These are phyloP conservation scores for Eimeria acervulina DNA, from an alignment of 169 alveolate genomes.

Conservation along the genomic window DNA sequence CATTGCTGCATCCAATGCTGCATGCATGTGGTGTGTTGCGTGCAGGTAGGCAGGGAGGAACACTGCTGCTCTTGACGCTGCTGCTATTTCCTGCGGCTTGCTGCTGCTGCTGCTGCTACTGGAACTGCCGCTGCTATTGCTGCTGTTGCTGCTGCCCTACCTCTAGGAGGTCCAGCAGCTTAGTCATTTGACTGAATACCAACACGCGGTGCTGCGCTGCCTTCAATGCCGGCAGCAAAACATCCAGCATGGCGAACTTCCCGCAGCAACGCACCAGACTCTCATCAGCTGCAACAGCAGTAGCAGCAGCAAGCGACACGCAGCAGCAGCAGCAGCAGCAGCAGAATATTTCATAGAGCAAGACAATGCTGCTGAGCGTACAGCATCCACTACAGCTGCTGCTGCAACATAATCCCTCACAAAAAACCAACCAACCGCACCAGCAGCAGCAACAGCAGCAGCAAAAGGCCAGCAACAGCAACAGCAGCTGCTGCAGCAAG, in stretches of 20 bases:
- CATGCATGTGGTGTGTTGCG: too few species aligned
- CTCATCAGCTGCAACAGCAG: constrained; percentile 89
- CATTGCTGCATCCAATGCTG: too few species aligned
- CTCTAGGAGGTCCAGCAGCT: constrained; percentile 95
- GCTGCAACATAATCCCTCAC: neutral
- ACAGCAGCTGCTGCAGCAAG: neutral
- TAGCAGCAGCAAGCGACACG: neutral
- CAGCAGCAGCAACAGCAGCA: neutral
- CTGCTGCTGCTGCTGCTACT: neutral
- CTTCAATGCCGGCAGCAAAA: constrained; percentile 93
- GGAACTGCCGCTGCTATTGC: too few species aligned
- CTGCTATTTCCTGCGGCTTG: neutral
- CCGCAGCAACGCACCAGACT: constrained; percentile 95
- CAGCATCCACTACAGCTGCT: neutral
- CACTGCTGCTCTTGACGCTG: neutral
- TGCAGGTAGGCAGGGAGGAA: too few species aligned
- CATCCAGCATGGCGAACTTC: constrained; percentile 96
- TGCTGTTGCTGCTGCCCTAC: constrained; percentile 44
- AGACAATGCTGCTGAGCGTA: too few species aligned
- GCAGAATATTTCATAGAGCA: too few species aligned
- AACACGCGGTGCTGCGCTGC: constrained; percentile 91
- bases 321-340: neutral
- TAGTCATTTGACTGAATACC: constrained; percentile 96
- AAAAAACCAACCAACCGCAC: neutral
- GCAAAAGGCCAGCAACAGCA: constrained; percentile 53